Percentiles rank a stretch among this genome's conserved stretches.
Conservation (phyloP, 2,329 filamentous ascomycete species). For the Aquanectria penicillioides region DNA sequence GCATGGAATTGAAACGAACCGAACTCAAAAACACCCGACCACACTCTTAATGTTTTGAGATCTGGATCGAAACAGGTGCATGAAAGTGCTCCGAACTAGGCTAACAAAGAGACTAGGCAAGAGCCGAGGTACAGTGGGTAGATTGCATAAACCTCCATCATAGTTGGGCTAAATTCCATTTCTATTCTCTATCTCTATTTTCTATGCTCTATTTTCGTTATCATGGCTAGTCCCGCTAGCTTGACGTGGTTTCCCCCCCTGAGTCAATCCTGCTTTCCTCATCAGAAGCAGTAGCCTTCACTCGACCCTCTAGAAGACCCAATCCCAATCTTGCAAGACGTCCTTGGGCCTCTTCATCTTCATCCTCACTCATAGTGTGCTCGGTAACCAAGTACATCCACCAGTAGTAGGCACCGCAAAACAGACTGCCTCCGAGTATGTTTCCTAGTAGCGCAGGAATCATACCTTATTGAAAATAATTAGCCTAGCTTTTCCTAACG, state of each 20-base stretch:
- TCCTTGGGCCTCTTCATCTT: slow-evolving; percentile 19
- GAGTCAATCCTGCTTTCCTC: slow-evolving; percentile 32
- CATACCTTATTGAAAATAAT: slow-evolving; percentile 41
- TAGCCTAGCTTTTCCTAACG: not conserved
- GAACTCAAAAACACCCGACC: no score
- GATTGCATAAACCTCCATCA: no score
- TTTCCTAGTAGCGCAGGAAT: slow-evolving; percentile 64
- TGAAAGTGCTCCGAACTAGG: no score
- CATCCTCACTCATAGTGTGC: slow-evolving; percentile 23
- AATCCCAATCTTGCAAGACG: slow-evolving; percentile 6
- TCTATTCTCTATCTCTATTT: no score
- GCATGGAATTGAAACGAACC: no score
- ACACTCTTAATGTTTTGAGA: no score
- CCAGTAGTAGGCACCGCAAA: slow-evolving; percentile 55
- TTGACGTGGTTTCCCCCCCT: not conserved
- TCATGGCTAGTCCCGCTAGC: not conserved
- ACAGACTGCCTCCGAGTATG: slow-evolving; percentile 61
- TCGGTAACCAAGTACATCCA: slow-evolving; percentile 36
- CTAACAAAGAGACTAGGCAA: no score
- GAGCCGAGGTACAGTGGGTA: no score
- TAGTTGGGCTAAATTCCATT: no score
- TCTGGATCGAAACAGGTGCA: no score
- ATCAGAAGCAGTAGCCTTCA: slow-evolving; percentile 18
- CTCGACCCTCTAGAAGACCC: slow-evolving; percentile 14
- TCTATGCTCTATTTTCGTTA: not conserved